These are phyloP conservation scores for Durusdinium trenchii DNA, from an alignment of 73 alveolate species.

Conservation along the genomic window DNA sequence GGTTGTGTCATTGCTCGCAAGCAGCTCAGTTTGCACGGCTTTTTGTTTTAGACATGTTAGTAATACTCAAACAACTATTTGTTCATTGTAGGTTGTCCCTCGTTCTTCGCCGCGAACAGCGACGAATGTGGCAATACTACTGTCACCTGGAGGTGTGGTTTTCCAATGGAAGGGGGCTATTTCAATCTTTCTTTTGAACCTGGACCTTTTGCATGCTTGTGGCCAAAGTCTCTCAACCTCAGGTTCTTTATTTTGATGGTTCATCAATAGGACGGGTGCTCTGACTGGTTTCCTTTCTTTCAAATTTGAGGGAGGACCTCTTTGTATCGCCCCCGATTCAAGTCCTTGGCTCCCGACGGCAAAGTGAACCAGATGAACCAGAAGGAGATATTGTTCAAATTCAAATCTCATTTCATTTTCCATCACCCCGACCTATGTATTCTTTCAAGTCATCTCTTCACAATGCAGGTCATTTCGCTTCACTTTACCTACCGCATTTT, in stretches of 20 bases:
- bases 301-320: too few relatives aligned
- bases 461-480: too few relatives aligned
- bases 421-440: too few relatives aligned
- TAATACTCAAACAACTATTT: not conserved
- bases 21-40: not conserved
- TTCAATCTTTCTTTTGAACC: not conserved
- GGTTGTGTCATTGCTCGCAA: conserved; percentile 59
- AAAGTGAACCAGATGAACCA: too few relatives aligned
- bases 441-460: too few relatives aligned
- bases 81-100: conserved; percentile 22
- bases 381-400: too few relatives aligned
- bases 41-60: not conserved
- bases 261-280: not conserved
- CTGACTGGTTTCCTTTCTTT: not conserved
- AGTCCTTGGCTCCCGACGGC: too few relatives aligned
- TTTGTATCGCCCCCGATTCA: too few relatives aligned
- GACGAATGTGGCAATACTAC: conserved; percentile 83
- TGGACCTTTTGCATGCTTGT: not conserved
- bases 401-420: too few relatives aligned
- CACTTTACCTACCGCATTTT: too few relatives aligned
- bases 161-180: not conserved
- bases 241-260: not conserved
- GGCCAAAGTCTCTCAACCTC: not conserved
- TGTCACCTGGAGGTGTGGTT: conserved; percentile 50
- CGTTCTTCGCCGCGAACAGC: conserved; percentile 90